Evolutionary conservation across 2,329 filamentous ascomycete species (phyloP), one percentile per base, ranked within the genome.

Genomic region (Diaporthe batatas): DNA sequence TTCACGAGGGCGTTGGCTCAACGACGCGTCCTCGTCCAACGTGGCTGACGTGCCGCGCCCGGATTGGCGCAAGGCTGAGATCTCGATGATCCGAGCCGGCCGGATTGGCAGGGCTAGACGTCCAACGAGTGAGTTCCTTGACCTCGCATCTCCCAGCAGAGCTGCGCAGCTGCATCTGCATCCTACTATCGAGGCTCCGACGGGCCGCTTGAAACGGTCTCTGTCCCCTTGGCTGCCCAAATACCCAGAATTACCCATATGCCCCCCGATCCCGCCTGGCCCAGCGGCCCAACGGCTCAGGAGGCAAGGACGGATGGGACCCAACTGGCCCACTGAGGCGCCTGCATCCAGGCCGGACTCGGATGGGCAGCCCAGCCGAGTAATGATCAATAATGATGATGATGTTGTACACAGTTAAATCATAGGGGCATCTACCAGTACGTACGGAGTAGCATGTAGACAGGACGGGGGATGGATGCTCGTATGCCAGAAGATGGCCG

Each of bases 41-140:
- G 62, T 67, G 62, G 62, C 62, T 53, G 39, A 67, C 62, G 62
- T 67, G 62, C 62, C 62, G 44, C n/a, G 32, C 32, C 62, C n/a
- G 62, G 62, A 65, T 65, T 65, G 62, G 62, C 44, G 44, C 34
- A 7, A 49, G 42, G 62, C 42, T 36, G 21, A 36, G 32, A 67
- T 67, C 62, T 67, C 62, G 62, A 67, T 67, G 44, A 25, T 36
- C 8, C 12, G 62, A 36, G 42, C 29, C 42, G 62, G 44, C 44
- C 29, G 29, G 59, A 16, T 18, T 51, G 59, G 29, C 59, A 42
- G 23, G 42, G 4, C 29, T 51, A 44, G 23, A 65, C 11, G 29
- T 51, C 42, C 21, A 34, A 23, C 1, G 14, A 0, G 1, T 49
- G n/a, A 10, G 18, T 12, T 11, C 44, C 8, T 49, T 49, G 10